phyloP scores from a whole-genome alignment of 371 early-diverging fungal genomes.

The Synchytrium microbalum region DNA sequence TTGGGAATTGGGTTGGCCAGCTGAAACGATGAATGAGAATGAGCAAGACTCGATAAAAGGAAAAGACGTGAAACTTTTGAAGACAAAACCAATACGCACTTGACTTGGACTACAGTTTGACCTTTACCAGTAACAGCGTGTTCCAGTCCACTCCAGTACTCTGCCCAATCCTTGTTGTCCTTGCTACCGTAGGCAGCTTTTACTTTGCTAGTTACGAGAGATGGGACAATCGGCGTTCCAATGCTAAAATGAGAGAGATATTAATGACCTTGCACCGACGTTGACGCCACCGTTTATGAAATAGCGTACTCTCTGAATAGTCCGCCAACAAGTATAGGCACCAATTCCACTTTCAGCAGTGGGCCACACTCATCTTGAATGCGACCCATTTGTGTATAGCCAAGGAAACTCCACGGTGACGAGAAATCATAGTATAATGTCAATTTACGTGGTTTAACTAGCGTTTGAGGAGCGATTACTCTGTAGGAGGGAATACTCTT shows the following conservation, averaged over 20 bases:
- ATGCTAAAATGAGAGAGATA: conserved; percentile 11
- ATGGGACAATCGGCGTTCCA: conserved; percentile 21
- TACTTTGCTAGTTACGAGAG: conserved; percentile 5
- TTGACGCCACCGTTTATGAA: background rate
- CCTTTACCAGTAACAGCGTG: background rate
- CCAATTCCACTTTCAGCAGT: conserved; percentile 10
- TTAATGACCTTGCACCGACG: background rate
- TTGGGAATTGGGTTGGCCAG: background rate
- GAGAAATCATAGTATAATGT: conserved; percentile 23
- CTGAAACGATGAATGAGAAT: conserved; percentile 12
- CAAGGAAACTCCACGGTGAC: conserved; percentile 23
- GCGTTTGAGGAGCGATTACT: background rate
- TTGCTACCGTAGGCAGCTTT: conserved; percentile 14
- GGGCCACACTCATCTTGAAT: conserved; percentile 11
- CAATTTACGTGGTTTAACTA: conserved; percentile 4
- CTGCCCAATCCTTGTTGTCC: conserved; percentile 21
- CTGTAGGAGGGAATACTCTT: conserved; percentile 7
- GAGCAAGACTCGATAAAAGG: conserved; percentile 13
- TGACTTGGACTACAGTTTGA: background rate
- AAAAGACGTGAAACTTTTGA: conserved; percentile 18
- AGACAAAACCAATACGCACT: conserved; percentile 9
- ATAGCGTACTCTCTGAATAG: conserved; percentile 18
- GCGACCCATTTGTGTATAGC: conserved; percentile 11
- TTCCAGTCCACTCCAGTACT: conserved; percentile 14
- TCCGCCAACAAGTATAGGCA: conserved; percentile 21